These are phyloP conservation scores for Thuidium tamariscinum DNA, from an alignment of 225 moss, liverwort and hornwort genomes.

Conservation along the genomic window DNA sequence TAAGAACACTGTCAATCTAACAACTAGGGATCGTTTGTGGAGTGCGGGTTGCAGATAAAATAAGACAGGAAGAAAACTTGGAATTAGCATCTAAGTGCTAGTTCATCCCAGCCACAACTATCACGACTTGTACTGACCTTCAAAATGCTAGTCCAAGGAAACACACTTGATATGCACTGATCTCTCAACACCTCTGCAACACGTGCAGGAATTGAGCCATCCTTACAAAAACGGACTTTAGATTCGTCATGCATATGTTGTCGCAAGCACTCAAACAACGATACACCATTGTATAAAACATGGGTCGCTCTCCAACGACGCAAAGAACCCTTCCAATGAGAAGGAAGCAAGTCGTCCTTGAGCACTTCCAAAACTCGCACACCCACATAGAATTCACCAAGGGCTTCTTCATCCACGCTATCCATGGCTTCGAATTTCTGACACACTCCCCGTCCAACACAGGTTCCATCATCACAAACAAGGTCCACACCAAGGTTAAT, in stretches of 20 bases:
- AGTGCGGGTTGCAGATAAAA: background rate
- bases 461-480: background rate
- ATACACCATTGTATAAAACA: background rate
- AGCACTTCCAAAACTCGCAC: background rate
- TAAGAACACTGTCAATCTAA: background rate
- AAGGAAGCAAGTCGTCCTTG: background rate
- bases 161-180: background rate
- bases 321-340: background rate
- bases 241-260: background rate
- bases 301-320: background rate
- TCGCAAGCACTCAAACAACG: background rate
- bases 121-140: background rate
- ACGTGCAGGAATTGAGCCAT: background rate
- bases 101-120: background rate
- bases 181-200: background rate
- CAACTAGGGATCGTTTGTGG: background rate
- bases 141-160: background rate
- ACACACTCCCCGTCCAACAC: background rate
- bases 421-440: too few species aligned
- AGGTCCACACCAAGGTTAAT: background rate
- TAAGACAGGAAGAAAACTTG: background rate
- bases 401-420: background rate
- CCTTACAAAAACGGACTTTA: background rate
- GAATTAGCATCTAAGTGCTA: background rate
- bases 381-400: background rate